These are phyloP conservation scores for Phycomyces nitens DNA, from an alignment of 192 early-diverging fungal species.

Conservation along the genomic window DNA sequence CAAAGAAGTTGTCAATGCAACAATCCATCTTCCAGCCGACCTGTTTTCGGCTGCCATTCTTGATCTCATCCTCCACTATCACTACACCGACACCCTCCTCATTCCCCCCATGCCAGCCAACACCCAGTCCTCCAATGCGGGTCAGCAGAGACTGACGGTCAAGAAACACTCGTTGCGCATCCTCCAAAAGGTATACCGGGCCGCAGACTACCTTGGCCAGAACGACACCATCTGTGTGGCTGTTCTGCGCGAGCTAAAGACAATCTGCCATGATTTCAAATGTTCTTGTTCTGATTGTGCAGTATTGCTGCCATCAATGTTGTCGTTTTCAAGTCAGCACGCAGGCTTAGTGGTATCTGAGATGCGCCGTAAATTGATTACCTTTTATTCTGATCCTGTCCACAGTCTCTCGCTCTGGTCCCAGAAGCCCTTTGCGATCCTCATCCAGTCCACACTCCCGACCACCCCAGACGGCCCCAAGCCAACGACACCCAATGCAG, in stretches of 20 bases:
- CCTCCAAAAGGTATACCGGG: constrained; percentile 29
- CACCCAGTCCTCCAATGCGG: background rate
- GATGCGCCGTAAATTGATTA: constrained; percentile 5
- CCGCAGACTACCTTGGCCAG: constrained; percentile 27
- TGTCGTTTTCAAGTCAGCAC: constrained; percentile 25
- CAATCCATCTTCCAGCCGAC: constrained; percentile 19
- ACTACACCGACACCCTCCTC: constrained; percentile 25
- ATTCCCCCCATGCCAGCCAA: background rate
- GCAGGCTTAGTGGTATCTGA: background rate
- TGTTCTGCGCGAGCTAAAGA: constrained; percentile 14
- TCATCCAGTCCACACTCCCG: constrained; percentile 10
- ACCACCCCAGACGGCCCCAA: background rate
- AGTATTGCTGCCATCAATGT: constrained; percentile 28
- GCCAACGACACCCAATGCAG: background rate
- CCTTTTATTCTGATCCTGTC: constrained; percentile 19
- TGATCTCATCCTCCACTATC: constrained; percentile 20
- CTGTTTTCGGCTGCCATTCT: constrained; percentile 18
- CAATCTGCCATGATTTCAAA: constrained; percentile 27
- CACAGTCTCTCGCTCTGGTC: constrained; percentile 18
- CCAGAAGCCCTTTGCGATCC: constrained; percentile 21
- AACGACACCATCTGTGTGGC: constrained; percentile 7
- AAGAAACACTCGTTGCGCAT: constrained; percentile 24
- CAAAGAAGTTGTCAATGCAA: constrained; percentile 11
- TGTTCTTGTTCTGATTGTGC: constrained; percentile 31
- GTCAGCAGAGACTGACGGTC: constrained; percentile 3